Percentiles rank a stretch among this genome's conserved stretches.
phyloP scores from a whole-genome alignment of 2,329 filamentous ascomycete species.

The Zelopaecilomyces penicillatus region DNA sequence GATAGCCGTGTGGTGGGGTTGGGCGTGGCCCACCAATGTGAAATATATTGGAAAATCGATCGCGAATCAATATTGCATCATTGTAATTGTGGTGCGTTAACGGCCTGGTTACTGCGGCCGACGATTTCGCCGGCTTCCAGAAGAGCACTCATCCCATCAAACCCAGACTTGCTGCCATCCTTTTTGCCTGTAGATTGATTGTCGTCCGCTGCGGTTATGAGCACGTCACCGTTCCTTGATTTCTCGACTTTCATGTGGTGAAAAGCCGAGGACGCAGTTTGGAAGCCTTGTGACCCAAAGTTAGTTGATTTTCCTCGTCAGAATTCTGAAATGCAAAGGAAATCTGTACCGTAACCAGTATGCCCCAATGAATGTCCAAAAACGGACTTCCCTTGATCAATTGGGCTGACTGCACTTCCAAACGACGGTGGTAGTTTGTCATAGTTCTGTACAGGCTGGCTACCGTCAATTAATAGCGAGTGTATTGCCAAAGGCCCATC shows the following conservation, averaged over 20 bases:
- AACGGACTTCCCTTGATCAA: slow-evolving; percentile 13
- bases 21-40: too few relatives aligned
- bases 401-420: slow-evolving; percentile 17
- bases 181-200: slow-evolving; percentile 10
- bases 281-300: slow-evolving; percentile 22
- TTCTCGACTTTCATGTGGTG: slow-evolving; percentile 23
- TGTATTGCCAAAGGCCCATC: slow-evolving; percentile 48
- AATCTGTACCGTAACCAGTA: slow-evolving; percentile 28
- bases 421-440: slow-evolving; percentile 11
- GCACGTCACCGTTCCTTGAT: slow-evolving; percentile 20
- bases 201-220: slow-evolving; percentile 21
- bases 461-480: slow-evolving; percentile 38
- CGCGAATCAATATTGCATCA: too few relatives aligned
- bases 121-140: slow-evolving; percentile 53
- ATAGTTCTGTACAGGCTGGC: slow-evolving; percentile 10
- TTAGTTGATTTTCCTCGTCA: slow-evolving; percentile 20
- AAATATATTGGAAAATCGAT: too few relatives aligned
- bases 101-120: slow-evolving; percentile 27
- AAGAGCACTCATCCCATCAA: slow-evolving; percentile 53
- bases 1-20: too few relatives aligned
- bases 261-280: slow-evolving; percentile 23
- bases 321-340: slow-evolving; percentile 9
- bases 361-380: slow-evolving; percentile 17
- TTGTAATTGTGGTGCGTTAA: too few relatives aligned
- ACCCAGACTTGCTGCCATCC: slow-evolving; percentile 17